Conservation (phyloP, 2,329 filamentous ascomycete species). For the Colletotrichum lupini region DNA sequence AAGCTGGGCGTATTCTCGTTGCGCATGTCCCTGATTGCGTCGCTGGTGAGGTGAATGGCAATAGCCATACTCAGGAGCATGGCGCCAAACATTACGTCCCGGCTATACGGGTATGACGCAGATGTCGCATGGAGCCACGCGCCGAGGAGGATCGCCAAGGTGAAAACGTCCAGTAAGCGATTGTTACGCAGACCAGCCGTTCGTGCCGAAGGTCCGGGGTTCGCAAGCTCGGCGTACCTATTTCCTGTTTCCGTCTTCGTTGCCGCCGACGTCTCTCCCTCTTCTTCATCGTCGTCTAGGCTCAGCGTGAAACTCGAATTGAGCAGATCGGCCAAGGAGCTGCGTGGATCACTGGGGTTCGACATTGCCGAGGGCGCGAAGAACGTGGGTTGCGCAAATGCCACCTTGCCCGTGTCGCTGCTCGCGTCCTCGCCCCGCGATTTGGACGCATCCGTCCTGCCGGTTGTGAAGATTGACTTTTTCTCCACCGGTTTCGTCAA, state of each 20-base stretch:
- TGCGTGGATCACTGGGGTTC: slow-evolving; percentile 51
- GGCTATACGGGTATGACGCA: slow-evolving; percentile 28
- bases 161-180: slow-evolving; percentile 33
- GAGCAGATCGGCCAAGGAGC: slow-evolving; percentile 56
- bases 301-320: slow-evolving; percentile 55
- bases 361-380: slow-evolving; percentile 58
- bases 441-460: slow-evolving; percentile 32
- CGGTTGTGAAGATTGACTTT: slow-evolving; percentile 63
- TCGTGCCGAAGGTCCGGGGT: not conserved
- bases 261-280: not conserved
- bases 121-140: slow-evolving; percentile 35
- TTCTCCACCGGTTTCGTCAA: slow-evolving; percentile 58
- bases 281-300: slow-evolving; percentile 40
- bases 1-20: slow-evolving; percentile 20
- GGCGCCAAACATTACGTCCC: slow-evolving; percentile 36
- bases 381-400: slow-evolving; percentile 71
- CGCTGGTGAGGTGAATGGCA: slow-evolving; percentile 29
- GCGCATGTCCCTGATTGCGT: slow-evolving; percentile 30
- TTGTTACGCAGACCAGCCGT: slow-evolving; percentile 28
- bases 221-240: not conserved
- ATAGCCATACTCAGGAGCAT: slow-evolving; percentile 33
- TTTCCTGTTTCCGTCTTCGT: slow-evolving; percentile 2
- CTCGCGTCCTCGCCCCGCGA: slow-evolving; percentile 21
- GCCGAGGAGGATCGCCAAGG: slow-evolving; percentile 26
- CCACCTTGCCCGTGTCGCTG: slow-evolving; percentile 41